Percentiles rank a stretch among this genome's conserved stretches.
Evolutionary conservation across 805 yeast genomes (phyloP).

Genomic region (Tetrapisispora namnaoensis): DNA sequence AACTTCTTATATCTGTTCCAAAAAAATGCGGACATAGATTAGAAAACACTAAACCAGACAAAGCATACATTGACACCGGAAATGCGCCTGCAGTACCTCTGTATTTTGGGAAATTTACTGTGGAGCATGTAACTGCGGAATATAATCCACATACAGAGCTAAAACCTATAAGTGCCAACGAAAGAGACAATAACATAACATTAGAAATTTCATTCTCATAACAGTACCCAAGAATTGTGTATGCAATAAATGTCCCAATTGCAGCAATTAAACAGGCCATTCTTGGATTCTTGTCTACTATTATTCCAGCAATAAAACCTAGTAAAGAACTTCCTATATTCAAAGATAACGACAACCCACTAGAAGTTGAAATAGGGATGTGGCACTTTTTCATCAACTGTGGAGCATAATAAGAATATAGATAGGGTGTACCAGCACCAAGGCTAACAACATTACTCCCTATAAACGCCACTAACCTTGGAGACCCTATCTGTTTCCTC

Average conservation of each 20-base stretch:
- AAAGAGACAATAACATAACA: constrained; percentile 35
- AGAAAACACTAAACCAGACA: constrained; percentile 60
- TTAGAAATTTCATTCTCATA: constrained; percentile 35
- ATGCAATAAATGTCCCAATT: constrained; percentile 43
- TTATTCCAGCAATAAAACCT: constrained; percentile 61
- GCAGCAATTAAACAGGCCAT: constrained; percentile 48
- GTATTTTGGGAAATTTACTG: constrained; percentile 56
- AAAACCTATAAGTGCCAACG: constrained; percentile 48
- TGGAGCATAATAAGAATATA: constrained; percentile 69
- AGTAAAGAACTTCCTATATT: constrained; percentile 59
- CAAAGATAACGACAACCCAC: constrained; percentile 51
- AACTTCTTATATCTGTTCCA: constrained; percentile 42
- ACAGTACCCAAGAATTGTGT: constrained; percentile 39
- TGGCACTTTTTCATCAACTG: constrained; percentile 50
- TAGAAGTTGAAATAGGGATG: constrained; percentile 51
- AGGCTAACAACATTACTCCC: constrained; percentile 41
- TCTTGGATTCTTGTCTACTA: constrained; percentile 50
- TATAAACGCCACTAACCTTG: constrained; percentile 9
- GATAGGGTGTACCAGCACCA: constrained; percentile 68
- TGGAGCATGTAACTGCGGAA: constrained; percentile 41
- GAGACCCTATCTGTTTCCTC: neutral
- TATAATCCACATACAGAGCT: constrained; percentile 55
- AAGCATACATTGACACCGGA: constrained; percentile 61
- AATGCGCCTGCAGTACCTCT: constrained; percentile 62
- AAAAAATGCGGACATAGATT: constrained; percentile 42